A percentile compares a stretch with the other conserved stretches of the same genome.
Conservation (phyloP, 805 yeast genomes). For the Pichia membranifaciens region DNA sequence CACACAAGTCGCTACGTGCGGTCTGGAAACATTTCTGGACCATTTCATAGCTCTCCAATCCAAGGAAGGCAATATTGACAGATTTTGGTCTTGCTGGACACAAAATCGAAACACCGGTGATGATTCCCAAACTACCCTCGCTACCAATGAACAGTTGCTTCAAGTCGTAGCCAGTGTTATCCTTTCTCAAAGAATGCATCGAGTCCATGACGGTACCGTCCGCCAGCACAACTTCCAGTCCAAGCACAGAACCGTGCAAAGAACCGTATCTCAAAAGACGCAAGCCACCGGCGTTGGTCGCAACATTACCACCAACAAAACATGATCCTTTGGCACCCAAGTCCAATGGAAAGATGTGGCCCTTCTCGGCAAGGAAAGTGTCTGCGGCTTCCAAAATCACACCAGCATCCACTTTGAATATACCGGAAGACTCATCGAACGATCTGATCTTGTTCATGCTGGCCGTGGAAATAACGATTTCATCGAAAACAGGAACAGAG, state of each 20-base stretch:
- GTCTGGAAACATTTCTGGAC: slow-evolving; percentile 75
- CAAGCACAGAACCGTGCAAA: slow-evolving; percentile 85
- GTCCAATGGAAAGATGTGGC: slow-evolving; percentile 88
- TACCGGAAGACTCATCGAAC: slow-evolving; percentile 79
- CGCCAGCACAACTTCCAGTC: slow-evolving; percentile 88
- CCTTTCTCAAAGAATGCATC: slow-evolving; percentile 83
- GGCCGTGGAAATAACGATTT: slow-evolving; percentile 66
- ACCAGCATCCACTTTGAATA: slow-evolving; percentile 86
- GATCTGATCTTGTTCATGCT: slow-evolving; percentile 72
- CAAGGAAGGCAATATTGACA: slow-evolving; percentile 83
- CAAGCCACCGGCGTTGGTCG: slow-evolving; percentile 95
- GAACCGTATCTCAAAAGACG: slow-evolving; percentile 85
- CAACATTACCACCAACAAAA: slow-evolving; percentile 91
- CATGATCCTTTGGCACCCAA: slow-evolving; percentile 97
- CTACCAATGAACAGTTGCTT: slow-evolving; percentile 91
- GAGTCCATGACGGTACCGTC: slow-evolving; percentile 79
- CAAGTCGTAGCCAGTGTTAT: slow-evolving; percentile 90
- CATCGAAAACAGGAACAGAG: slow-evolving; percentile 87
- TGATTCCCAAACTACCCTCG: slow-evolving; percentile 87
- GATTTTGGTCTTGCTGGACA: slow-evolving; percentile 87
- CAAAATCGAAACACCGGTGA: slow-evolving; percentile 83
- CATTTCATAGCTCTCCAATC: slow-evolving; percentile 72
- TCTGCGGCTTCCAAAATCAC: slow-evolving; percentile 84
- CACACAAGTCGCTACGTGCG: slow-evolving; percentile 75
- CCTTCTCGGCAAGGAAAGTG: slow-evolving; percentile 66